A percentile compares a stretch with the other conserved stretches of the same genome.
These are phyloP conservation scores for Chaetomium fimeti DNA, from an alignment of 495 filamentous ascomycete genomes.

Conservation along the genomic window DNA sequence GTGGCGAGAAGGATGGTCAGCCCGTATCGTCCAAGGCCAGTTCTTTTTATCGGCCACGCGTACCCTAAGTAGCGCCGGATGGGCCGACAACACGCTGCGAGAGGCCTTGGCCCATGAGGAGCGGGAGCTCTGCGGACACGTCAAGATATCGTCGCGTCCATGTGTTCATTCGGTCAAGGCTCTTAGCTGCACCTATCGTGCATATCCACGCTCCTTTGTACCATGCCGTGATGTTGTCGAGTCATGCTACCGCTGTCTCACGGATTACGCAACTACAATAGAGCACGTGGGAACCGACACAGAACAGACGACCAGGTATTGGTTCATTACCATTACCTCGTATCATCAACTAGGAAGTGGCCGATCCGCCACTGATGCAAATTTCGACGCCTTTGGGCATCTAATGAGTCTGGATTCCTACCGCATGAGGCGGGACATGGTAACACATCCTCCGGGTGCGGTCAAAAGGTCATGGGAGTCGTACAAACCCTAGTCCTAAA, in stretches of 20 bases:
- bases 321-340: conserved; percentile 14
- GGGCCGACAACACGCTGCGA: neutral
- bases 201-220: neutral
- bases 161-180: neutral
- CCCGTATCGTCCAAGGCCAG: conserved; percentile 22
- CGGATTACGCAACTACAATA: conserved; percentile 14
- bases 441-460: neutral
- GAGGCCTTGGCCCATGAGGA: neutral
- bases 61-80: conserved; percentile 11
- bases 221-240: conserved; percentile 10
- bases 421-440: neutral
- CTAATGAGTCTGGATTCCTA: neutral
- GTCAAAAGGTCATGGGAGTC: conserved; percentile 1
- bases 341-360: conserved; percentile 13
- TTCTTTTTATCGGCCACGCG: conserved; percentile 22
- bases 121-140: conserved; percentile 2
- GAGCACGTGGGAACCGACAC: neutral
- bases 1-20: conserved; percentile 18
- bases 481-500: neutral
- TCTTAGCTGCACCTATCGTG: neutral
- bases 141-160: neutral
- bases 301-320: neutral
- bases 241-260: conserved; percentile 5
- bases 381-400: neutral
- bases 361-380: conserved; percentile 8